These are phyloP conservation scores for Carex littledalei DNA, from an alignment of 176 grass and related monocot species.

Conservation along the genomic window DNA sequence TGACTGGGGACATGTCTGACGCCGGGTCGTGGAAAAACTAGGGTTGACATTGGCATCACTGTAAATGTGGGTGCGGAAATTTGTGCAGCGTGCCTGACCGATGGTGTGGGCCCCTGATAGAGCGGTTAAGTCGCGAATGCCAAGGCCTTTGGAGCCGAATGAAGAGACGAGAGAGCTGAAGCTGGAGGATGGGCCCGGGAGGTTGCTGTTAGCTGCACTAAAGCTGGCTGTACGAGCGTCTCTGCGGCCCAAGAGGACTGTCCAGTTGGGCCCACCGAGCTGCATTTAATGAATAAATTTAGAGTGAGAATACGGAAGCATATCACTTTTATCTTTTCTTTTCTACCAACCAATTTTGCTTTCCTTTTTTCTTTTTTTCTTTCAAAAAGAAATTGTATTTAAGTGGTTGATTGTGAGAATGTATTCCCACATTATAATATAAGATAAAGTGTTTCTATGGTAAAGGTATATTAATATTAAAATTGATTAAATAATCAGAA, in stretches of 20 bases:
- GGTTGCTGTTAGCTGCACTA: constrained; percentile 63
- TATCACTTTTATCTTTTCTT: neutral
- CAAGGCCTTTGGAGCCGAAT: constrained; percentile 57
- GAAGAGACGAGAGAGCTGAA: constrained; percentile 32
- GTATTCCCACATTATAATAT: neutral
- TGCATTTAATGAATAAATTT: constrained; percentile 2
- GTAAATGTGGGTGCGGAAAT: constrained; percentile 60
- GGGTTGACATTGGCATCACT: constrained; percentile 59
- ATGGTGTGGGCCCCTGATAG: constrained; percentile 87
- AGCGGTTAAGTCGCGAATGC: constrained; percentile 63
- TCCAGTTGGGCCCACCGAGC: constrained; percentile 72
- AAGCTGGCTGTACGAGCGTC: constrained; percentile 65
- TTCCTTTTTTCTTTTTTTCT: neutral
- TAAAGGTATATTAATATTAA: neutral
- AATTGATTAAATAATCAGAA: neutral
- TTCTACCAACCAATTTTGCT: neutral
- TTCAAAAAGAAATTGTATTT: neutral
- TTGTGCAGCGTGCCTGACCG: constrained; percentile 53
- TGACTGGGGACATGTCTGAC: constrained; percentile 24
- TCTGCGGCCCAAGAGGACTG: constrained; percentile 49
- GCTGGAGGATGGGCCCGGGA: constrained; percentile 39
- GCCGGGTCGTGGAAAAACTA: constrained; percentile 28
- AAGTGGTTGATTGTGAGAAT: neutral
- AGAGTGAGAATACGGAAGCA: neutral
- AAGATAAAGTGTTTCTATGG: neutral